Evolutionary conservation across 257 asterid genomes (phyloP), one percentile per base, ranked within the genome.

Genomic region (Nicotiana otophora): DNA sequence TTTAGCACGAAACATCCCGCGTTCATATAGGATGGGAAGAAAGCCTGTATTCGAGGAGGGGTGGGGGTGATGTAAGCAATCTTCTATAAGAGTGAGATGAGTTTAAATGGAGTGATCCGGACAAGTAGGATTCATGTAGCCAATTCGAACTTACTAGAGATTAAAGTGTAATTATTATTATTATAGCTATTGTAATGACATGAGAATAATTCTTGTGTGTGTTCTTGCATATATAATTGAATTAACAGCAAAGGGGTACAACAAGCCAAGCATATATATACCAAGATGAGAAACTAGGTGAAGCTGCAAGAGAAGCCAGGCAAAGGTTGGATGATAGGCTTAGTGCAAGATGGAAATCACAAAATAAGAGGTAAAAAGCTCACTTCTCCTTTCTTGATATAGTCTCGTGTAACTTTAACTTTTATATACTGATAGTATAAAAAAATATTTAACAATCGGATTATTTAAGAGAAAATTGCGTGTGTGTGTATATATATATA

Each of bases 271-370:
- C 80, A 14, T 31, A 31, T 31, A 31, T 31, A 31, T 65, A 84
- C 46, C 61, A 64, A 60, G 87, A 86, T 84, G 81, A 78, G 69
- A 88, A 83, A 82, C 85, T 86, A 10, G 86, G 78, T 26, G 84
- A 81, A 58, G 86, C 82, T 46, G 89, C 83, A 5, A 86, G 86
- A 85, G 92, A 89, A 86, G 92, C 92, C 78, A 88, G 91, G 84
- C 87, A 86, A 77, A 92, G 97, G 84, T 84, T 92, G 82, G 97
- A 92, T 82, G 88, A 84, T 82, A 91, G 88, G 84, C 85, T 92
- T 9, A 89, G 85, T 83, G 82, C 86, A 16, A 82, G 76, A 39
- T 60, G 90, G 88, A 87, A 84, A 76, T 74, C 89, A 55, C 86
- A 87, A 34, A 39, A 53, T 54, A 86, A 80, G 55, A 67, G 92